Evolutionary conservation across 768 basidiomycete genomes (phyloP).

Genomic region (Butyriboletus loyo): DNA sequence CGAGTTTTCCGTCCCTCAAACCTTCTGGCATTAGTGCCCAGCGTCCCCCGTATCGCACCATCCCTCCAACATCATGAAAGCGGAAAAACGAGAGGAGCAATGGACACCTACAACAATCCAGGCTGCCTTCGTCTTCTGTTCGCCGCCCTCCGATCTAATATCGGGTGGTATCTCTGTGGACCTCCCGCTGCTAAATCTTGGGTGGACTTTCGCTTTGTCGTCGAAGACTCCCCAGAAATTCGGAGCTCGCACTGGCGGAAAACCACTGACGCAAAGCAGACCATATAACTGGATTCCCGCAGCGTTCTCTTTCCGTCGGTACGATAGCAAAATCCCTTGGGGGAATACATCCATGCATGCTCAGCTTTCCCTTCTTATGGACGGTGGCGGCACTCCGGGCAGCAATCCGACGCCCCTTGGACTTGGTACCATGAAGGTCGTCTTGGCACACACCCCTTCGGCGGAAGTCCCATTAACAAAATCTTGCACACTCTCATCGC

Average conservation of each 20-base stretch:
- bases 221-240: not conserved
- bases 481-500: not conserved
- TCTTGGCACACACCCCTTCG: conserved; percentile 2
- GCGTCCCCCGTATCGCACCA: not conserved
- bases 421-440: not conserved
- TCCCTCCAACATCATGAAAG: not conserved
- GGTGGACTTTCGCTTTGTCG: conserved; percentile 17
- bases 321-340: conserved; percentile 4
- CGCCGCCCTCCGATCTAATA: not conserved
- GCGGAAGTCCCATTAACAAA: not conserved
- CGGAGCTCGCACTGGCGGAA: too few relatives aligned
- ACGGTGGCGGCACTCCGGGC: not conserved
- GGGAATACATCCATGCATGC: conserved; percentile 11
- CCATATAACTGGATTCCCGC: not conserved
- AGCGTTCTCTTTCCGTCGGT: conserved; percentile 9
- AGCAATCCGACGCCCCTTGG: not conserved
- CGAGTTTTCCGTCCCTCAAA: not conserved
- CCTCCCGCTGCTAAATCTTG: conserved; percentile 8
- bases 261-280: too few relatives aligned
- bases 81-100: conserved; percentile 8
- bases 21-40: too few relatives aligned
- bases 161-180: not conserved
- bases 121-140: not conserved
- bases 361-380: conserved; percentile 3
- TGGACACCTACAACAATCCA: conserved; percentile 15